These are phyloP conservation scores for Nemania abortiva DNA, from an alignment of 2,329 filamentous ascomycete species.

Conservation along the genomic window DNA sequence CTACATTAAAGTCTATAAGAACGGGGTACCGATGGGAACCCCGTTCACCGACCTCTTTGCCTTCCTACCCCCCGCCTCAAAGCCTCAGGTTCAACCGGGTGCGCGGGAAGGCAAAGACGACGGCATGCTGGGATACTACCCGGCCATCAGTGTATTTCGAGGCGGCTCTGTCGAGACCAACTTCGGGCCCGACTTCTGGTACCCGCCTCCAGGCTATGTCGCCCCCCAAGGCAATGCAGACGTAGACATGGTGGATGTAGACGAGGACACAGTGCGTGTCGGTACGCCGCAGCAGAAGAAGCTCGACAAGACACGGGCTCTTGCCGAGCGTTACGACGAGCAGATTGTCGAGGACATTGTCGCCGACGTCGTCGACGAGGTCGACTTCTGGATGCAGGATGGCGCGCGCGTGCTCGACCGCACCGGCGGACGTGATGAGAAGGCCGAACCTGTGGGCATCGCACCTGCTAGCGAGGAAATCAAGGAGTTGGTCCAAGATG, in stretches of 20 bases:
- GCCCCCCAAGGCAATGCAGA: slow-evolving; percentile 57
- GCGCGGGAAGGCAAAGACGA: slow-evolving; percentile 91
- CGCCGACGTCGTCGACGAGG: slow-evolving; percentile 94
- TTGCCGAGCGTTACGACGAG: slow-evolving; percentile 86
- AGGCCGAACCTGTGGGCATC: slow-evolving; percentile 58
- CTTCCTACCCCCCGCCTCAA: slow-evolving; percentile 91
- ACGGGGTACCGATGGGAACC: slow-evolving; percentile 86
- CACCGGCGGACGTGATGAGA: slow-evolving; percentile 58
- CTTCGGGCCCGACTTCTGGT: slow-evolving; percentile 95
- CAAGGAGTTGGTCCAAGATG: slow-evolving; percentile 74
- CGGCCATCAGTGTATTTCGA: slow-evolving; percentile 90
- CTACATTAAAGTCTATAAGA: slow-evolving; percentile 91
- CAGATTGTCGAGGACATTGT: slow-evolving; percentile 95
- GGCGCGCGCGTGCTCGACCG: slow-evolving; percentile 64
- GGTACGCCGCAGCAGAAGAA: slow-evolving; percentile 32
- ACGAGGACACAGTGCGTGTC: slow-evolving; percentile 44
- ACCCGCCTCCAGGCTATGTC: slow-evolving; percentile 68
- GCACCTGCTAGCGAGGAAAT: slow-evolving; percentile 67
- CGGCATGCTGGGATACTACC: slow-evolving; percentile 95
- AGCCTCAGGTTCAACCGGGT: slow-evolving; percentile 76
- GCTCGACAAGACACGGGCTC: slow-evolving; percentile 63
- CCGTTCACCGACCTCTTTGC: slow-evolving; percentile 89
- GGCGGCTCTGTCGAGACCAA: slow-evolving; percentile 93
- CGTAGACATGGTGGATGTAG: slow-evolving; percentile 61
- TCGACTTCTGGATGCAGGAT: slow-evolving; percentile 87